Base-by-base conservation (phyloP, 192 early-diverging fungal genomes). In the Dimargaris cristalligena region DNA sequence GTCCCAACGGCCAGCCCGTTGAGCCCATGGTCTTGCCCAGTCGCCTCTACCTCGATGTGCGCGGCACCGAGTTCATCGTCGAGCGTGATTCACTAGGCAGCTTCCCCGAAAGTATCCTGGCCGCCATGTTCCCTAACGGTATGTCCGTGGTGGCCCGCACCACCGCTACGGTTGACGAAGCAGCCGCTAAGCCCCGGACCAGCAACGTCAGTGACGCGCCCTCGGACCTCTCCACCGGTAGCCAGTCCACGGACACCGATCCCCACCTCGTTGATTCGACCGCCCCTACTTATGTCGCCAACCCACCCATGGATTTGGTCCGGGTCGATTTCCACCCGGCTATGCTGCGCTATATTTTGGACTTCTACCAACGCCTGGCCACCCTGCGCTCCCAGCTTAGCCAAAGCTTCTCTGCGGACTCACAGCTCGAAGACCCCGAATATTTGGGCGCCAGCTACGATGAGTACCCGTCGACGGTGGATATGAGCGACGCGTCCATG, bases 61-160 rank as follows among this genome's bases (percentile, higher is more conserved):
- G 78, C n/a, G 80, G 80, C 10, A 72, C 63, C 20, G 62, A 68
- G 11, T 68, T 82, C 28, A 71, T 75, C 60, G 70, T 82, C 52
- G 76, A 78, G 56, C 66, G 80, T 23, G 78, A 82, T 16, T 72
- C 72, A 2, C 62, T 82, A 4, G 72, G 77, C 55, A 70, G 63
- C 44, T 59, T 82, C 9, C 80, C 80, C 29, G 80, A 82, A 61
- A 76, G 72, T 44, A 69, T 82, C 28, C 69, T 80, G 41, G 73
- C 76, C 62, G 74, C 71, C 58, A 79, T 82, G 76, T 80, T 82
- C 66, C 78, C 80, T 30, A 75, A 80, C 48, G 80, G 80, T 3
- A 65, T 78, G 47, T 68, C 74, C 29, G 62, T 79, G 44, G 68
- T 70, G 10, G 33, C 55, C 20, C 55, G 55, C 16, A 57, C 30